These are phyloP conservation scores for Hanseniaspora vineae DNA, from an alignment of 805 yeast species.

Conservation along the genomic window DNA sequence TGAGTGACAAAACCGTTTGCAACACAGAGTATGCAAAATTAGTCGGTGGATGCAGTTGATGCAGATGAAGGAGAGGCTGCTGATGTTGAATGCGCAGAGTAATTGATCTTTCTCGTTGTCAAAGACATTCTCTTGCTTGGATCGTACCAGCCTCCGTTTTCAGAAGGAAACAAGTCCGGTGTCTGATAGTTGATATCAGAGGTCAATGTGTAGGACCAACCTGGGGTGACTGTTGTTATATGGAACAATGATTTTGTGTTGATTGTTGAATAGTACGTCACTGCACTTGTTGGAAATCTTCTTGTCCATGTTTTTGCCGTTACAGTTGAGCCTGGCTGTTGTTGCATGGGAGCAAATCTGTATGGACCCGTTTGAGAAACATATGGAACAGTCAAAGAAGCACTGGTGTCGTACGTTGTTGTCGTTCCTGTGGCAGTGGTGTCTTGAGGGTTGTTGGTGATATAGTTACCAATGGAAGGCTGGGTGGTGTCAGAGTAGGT, in stretches of 20 bases:
- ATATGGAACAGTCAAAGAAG: constrained; percentile 57
- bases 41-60: not conserved
- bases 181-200: constrained; percentile 55
- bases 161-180: constrained; percentile 37
- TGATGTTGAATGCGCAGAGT: not conserved
- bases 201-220: constrained; percentile 59
- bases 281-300: constrained; percentile 53
- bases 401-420: constrained; percentile 20
- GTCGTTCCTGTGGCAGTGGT: constrained; percentile 2
- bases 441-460: constrained; percentile 13
- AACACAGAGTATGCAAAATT: no score
- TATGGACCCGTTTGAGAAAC: constrained; percentile 61
- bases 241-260: constrained; percentile 23
- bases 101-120: constrained; percentile 19
- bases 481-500: constrained; percentile 34
- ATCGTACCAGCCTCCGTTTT: constrained; percentile 46
- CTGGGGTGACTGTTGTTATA: constrained; percentile 65
- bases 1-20: no score
- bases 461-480: constrained; percentile 28
- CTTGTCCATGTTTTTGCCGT: constrained; percentile 55
- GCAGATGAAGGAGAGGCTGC: not conserved
- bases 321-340: constrained; percentile 62
- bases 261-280: constrained; percentile 25
- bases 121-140: constrained; percentile 38
- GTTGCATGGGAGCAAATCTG: constrained; percentile 85